Evolutionary conservation across 2,329 filamentous ascomycete species (phyloP), one percentile per base, ranked within the genome.

Genomic region (Bipolaris cookei): DNA sequence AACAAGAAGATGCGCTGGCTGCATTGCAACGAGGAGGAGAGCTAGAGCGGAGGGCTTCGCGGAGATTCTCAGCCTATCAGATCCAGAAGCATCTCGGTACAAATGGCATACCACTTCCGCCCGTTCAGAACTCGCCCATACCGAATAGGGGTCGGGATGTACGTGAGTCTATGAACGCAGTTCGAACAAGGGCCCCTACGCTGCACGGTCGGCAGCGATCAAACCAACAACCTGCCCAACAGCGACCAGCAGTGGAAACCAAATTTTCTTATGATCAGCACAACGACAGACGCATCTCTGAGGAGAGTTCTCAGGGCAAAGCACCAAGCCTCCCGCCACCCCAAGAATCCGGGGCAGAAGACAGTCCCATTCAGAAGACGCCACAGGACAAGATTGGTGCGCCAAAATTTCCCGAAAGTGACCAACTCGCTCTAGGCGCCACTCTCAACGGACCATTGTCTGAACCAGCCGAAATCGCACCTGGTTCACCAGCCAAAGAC

Each of bases 41-140:
- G 65, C 80, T 99, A 47, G 95, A 99, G 78, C 86, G 95, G 72
- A 86, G 95, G 73, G 95, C 95, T 0, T 99, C 95, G 13, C 85
- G 94, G 65, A 84, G 95, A 70, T 99, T 98, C 74, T 98, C 95
- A 1, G 90, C 92, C 51, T 99, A 98, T 74, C 95, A 99, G 72
- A 96, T 99, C 66, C 91, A 92, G 43, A 98, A 97, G 73, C 92
- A 97, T 69, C 82, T 98, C 1, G 94, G 94, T 10, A 88, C 90
- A 14, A 92, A 88, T 76, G 92, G 91, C 18, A 89, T 98, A 14
- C 92, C 93, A 6, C 85, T 98, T 18, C 92, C 94, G 23, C 83
- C 90, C 4, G 76, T 82, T 16, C 92, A 96, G 72, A 92, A 88
- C 59, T 89, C 89, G 3, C 91, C 91, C 1, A 84, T 94, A 61